A percentile compares a stretch with the other conserved stretches of the same genome.
Evolutionary conservation across 2,329 filamentous ascomycete genomes (phyloP).

Genomic region (Cercospora citrullina): DNA sequence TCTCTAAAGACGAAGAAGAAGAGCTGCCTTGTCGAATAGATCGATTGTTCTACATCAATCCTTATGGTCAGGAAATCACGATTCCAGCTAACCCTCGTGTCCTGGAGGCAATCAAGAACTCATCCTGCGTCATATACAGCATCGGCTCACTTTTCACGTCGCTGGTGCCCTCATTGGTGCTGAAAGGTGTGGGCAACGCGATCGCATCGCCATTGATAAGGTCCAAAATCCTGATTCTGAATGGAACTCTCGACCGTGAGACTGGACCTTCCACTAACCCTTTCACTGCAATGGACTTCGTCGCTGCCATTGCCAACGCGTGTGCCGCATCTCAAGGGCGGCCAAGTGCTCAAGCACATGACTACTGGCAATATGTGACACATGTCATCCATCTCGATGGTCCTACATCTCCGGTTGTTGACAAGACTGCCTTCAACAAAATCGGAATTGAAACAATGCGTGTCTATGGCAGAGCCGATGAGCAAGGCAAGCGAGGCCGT

Average conservation of each 20-base stretch:
- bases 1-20: slow-evolving; percentile 73
- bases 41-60: slow-evolving; percentile 95
- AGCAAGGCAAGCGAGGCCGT: slow-evolving; percentile 56
- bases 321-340: slow-evolving; percentile 65
- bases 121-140: slow-evolving; percentile 77
- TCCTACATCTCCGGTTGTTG: slow-evolving; percentile 66
- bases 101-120: slow-evolving; percentile 63
- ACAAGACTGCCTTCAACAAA: slow-evolving; percentile 61
- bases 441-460: slow-evolving; percentile 76
- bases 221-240: slow-evolving; percentile 80
- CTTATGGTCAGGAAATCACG: slow-evolving; percentile 93
- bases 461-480: slow-evolving; percentile 69
- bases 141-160: slow-evolving; percentile 94
- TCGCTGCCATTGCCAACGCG: slow-evolving; percentile 74
- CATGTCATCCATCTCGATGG: slow-evolving; percentile 81
- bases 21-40: slow-evolving; percentile 76
- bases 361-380: slow-evolving; percentile 71
- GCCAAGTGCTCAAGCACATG: slow-evolving; percentile 35
- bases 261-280: slow-evolving; percentile 68
- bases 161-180: slow-evolving; percentile 77
- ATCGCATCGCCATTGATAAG: slow-evolving; percentile 53
- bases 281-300: slow-evolving; percentile 77
- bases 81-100: slow-evolving; percentile 81
- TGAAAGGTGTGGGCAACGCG: slow-evolving; percentile 71
- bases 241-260: slow-evolving; percentile 81